A percentile compares a stretch with the other conserved stretches of the same genome.
Evolutionary conservation across 768 basidiomycete species (phyloP).

Genomic region (Psilocybe cyanescens): DNA sequence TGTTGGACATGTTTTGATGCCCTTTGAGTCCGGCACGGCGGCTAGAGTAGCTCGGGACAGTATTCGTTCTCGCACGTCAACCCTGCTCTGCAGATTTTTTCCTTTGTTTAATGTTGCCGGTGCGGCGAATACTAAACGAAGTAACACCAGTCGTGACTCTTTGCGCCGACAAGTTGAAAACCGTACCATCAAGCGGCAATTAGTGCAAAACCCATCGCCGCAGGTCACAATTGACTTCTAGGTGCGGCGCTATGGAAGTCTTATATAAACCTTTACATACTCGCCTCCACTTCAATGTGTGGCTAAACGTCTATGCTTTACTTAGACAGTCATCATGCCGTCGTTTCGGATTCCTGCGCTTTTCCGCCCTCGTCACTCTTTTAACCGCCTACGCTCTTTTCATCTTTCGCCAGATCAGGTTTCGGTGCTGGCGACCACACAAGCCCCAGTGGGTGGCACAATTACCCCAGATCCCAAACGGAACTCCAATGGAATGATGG

Average conservation of each 20-base stretch:
- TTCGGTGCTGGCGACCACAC: slow-evolving; percentile 19
- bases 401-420: slow-evolving; percentile 37
- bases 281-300: neutral
- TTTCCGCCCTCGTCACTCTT: slow-evolving; percentile 36
- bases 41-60: neutral
- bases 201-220: slow-evolving; percentile 20
- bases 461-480: slow-evolving; percentile 19
- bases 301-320: slow-evolving; percentile 10
- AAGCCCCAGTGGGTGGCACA: slow-evolving; percentile 28
- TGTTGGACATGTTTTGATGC: too few relatives aligned
- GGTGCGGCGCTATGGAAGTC: slow-evolving; percentile 13
- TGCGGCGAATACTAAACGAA: slow-evolving; percentile 1
- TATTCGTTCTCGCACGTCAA: neutral
- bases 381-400: slow-evolving; percentile 46
- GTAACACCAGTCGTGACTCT: neutral
- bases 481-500: neutral
- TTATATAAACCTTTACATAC: slow-evolving; percentile 17
- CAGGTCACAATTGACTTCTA: slow-evolving; percentile 11
- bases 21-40: neutral
- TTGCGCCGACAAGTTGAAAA: neutral
- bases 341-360: slow-evolving; percentile 33
- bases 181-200: slow-evolving; percentile 14
- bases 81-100: neutral
- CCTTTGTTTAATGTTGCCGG: neutral
- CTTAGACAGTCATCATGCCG: slow-evolving; percentile 23